Evolutionary conservation across 1,139 yeast species (phyloP).

Genomic region (Yamadazyma diddensiae): DNA sequence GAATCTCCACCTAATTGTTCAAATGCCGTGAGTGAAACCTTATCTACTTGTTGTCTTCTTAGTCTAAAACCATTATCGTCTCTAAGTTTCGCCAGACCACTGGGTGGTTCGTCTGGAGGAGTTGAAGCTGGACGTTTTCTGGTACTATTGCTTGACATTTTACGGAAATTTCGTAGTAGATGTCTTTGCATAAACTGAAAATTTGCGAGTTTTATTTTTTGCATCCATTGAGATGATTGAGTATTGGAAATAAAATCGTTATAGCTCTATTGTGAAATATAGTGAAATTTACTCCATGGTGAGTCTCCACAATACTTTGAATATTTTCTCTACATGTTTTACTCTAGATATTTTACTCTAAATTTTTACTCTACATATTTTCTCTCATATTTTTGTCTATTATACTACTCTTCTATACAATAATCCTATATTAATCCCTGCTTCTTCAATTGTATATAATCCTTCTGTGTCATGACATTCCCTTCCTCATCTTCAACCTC

Average conservation of each 20-base stretch:
- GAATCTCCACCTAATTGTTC: conserved; percentile 38
- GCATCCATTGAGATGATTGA: conserved; percentile 5
- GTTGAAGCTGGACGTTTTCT: conserved; percentile 23
- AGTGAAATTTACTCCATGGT: no score
- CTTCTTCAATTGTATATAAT: conserved; percentile 76
- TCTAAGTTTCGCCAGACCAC: conserved; percentile 23
- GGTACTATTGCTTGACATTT: conserved; percentile 4
- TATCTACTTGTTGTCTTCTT: conserved; percentile 45
- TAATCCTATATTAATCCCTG: conserved; percentile 60
- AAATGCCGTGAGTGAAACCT: conserved; percentile 36
- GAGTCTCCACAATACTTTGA: no score
- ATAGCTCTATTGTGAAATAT: no score
- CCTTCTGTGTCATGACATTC: conserved; percentile 82
- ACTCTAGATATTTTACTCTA: no score
- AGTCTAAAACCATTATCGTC: conserved; percentile 51
- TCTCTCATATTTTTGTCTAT: no score
- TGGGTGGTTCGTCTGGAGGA: conserved; percentile 16
- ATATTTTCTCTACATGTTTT: no score
- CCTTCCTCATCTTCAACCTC: conserved; percentile 94
- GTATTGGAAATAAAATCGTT: no score
- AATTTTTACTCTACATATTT: no score
- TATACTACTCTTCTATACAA: neutral
- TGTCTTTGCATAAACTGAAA: neutral
- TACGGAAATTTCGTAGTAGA: neutral
- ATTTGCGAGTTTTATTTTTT: conserved; percentile 3